Evolutionary conservation across 768 basidiomycete species (phyloP).

Genomic region (Lentinula edodes): DNA sequence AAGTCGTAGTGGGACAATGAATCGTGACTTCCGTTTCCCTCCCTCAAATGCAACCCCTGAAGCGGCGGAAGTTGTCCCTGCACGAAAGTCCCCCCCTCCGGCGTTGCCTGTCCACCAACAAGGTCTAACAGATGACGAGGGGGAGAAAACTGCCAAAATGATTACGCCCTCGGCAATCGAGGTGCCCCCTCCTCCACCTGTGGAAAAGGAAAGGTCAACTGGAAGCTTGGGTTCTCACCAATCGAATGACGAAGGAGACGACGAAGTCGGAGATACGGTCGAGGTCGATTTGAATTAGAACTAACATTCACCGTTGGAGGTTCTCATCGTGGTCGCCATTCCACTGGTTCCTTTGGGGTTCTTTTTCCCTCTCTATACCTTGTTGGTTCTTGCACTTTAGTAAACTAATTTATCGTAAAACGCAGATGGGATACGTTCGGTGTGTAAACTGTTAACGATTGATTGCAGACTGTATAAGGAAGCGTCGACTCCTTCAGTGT

Average conservation of each 20-base stretch:
- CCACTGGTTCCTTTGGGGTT: neutral
- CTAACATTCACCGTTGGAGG: neutral
- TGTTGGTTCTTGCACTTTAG: neutral
- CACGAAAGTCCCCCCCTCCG: conserved; percentile 11
- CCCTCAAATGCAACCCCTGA: conserved; percentile 20
- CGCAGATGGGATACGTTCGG: too few relatives aligned
- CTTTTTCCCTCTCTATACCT: neutral
- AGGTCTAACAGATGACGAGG: conserved; percentile 15
- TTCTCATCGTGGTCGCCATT: neutral
- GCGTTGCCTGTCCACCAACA: conserved; percentile 24
- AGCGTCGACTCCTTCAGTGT: too few relatives aligned
- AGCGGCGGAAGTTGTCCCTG: conserved; percentile 16
- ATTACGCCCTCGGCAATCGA: conserved; percentile 63
- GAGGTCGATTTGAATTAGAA: conserved; percentile 51
- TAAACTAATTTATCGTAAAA: neutral
- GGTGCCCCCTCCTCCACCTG: conserved; percentile 74
- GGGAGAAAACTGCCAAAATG: conserved; percentile 20
- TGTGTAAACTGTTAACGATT: too few relatives aligned
- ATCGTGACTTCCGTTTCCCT: conserved; percentile 71
- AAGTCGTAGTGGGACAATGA: conserved; percentile 71
- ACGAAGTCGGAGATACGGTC: conserved; percentile 75
- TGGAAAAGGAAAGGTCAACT: conserved; percentile 69
- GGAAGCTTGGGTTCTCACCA: conserved; percentile 36
- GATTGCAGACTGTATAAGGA: too few relatives aligned
- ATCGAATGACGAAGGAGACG: conserved; percentile 52